phyloP scores from a whole-genome alignment of 2,329 filamentous ascomycete species.

The Talaromyces funiculosus region DNA sequence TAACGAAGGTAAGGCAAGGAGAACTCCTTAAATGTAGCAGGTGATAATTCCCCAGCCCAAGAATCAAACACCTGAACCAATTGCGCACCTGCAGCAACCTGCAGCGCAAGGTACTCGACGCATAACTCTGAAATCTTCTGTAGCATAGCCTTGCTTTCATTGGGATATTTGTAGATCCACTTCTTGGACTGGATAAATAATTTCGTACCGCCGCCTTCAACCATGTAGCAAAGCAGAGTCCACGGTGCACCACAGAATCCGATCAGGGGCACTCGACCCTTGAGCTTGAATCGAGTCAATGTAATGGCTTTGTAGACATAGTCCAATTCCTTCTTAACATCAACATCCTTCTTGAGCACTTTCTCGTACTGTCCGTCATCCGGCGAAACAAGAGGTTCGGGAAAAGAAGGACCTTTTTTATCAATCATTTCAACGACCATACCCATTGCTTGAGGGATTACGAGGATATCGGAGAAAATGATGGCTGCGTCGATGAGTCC shows the following conservation, averaged over 20 bases:
- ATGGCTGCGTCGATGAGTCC: slow-evolving; percentile 94
- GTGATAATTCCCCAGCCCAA: slow-evolving; percentile 91
- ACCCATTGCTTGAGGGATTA: slow-evolving; percentile 95
- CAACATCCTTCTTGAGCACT: slow-evolving; percentile 70
- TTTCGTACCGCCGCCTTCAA: slow-evolving; percentile 94
- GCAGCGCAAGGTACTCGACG: slow-evolving; percentile 86
- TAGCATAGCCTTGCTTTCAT: slow-evolving; percentile 72
- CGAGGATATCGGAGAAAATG: slow-evolving; percentile 97
- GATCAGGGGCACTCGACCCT: slow-evolving; percentile 83
- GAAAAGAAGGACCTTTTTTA: slow-evolving; percentile 94
- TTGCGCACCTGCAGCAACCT: slow-evolving; percentile 91
- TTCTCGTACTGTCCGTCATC: slow-evolving; percentile 76
- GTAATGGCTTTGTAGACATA: slow-evolving; percentile 97
- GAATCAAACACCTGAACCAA: slow-evolving; percentile 97
- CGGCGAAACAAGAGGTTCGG: slow-evolving; percentile 71
- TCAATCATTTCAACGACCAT: slow-evolving; percentile 99
- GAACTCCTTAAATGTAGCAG: slow-evolving; percentile 75
- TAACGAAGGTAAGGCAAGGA: slow-evolving; percentile 79
- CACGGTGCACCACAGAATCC: slow-evolving; percentile 96
- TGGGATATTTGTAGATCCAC: slow-evolving; percentile 87
- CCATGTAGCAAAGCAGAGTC: slow-evolving; percentile 98
- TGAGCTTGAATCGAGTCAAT: slow-evolving; percentile 78
- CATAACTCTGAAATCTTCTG: slow-evolving; percentile 92
- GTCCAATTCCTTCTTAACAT: slow-evolving; percentile 75
- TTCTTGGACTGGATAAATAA: slow-evolving; percentile 91